Percentiles rank a stretch among this genome's conserved stretches.
These are phyloP conservation scores for Ceratocystis lukuohia DNA, from an alignment of 2,329 filamentous ascomycete species.

Conservation along the genomic window DNA sequence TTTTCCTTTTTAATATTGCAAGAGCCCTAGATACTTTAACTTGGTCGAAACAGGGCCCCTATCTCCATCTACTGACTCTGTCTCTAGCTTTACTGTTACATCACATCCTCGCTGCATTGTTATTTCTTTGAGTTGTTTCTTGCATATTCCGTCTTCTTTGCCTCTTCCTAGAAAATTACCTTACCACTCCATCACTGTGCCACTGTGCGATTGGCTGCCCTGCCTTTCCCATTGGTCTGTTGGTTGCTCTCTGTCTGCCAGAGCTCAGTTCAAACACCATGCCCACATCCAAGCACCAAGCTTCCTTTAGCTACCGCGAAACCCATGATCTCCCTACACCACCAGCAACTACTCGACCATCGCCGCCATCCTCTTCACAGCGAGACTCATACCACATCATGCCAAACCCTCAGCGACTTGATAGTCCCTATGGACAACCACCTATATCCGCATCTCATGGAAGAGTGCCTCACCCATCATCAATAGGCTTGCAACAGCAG, in stretches of 20 bases:
- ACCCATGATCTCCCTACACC: slow-evolving; percentile 50
- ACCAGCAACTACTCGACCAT: slow-evolving; percentile 41
- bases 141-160: slow-evolving; percentile 3
- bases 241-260: neutral
- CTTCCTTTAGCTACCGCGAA: slow-evolving; percentile 45
- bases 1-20: neutral
- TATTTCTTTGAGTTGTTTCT: slow-evolving; percentile 4
- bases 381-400: slow-evolving; percentile 35
- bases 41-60: neutral
- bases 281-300: slow-evolving; percentile 49
- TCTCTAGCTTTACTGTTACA: neutral
- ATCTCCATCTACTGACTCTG: neutral
- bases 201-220: neutral
- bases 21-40: neutral
- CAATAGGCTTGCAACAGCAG: slow-evolving; percentile 46
- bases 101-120: neutral
- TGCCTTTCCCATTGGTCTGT: neutral
- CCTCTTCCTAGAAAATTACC: neutral
- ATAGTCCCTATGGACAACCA: slow-evolving; percentile 32
- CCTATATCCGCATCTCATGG: slow-evolving; percentile 58
- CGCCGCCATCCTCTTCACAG: slow-evolving; percentile 40
- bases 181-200: neutral
- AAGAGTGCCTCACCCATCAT: slow-evolving; percentile 54
- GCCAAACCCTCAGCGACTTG: slow-evolving; percentile 30
- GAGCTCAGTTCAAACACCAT: slow-evolving; percentile 32